phyloP scores from a whole-genome alignment of 768 basidiomycete genomes.

The Leucosporidium yakuticum region DNA sequence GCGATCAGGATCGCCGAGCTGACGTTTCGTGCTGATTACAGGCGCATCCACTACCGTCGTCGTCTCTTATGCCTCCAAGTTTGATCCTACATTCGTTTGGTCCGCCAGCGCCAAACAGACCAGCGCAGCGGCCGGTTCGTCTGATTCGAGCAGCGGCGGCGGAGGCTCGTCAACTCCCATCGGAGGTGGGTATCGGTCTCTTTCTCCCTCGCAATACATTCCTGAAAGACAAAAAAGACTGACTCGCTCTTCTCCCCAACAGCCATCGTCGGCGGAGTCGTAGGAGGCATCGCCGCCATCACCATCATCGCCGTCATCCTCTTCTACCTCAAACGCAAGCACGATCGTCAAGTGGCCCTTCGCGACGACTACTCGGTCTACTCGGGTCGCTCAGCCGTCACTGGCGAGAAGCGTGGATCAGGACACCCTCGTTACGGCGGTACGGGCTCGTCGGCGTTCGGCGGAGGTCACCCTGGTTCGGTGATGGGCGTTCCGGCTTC shows the following conservation, averaged over 20 bases:
- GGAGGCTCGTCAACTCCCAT: too few relatives aligned
- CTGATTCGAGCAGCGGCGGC: too few relatives aligned
- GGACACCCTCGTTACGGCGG: not conserved
- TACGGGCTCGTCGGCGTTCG: not conserved
- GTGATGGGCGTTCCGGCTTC: not conserved
- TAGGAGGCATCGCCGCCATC: conserved; percentile 10
- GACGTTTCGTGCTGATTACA: too few relatives aligned
- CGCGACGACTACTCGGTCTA: conserved; percentile 12
- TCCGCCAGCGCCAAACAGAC: too few relatives aligned
- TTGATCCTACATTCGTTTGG: too few relatives aligned
- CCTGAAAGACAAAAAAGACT: too few relatives aligned
- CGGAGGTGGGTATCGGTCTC: too few relatives aligned
- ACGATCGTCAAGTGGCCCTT: not conserved
- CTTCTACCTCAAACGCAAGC: conserved; percentile 21
- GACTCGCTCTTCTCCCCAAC: not conserved
- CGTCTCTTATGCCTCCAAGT: too few relatives aligned
- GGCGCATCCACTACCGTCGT: too few relatives aligned
- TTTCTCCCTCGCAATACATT: too few relatives aligned
- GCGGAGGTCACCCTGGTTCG: not conserved
- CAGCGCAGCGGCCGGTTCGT: too few relatives aligned
- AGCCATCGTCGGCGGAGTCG: conserved; percentile 23
- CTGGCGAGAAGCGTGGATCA: conserved; percentile 9
- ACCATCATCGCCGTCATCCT: conserved; percentile 5
- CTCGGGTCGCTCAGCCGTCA: not conserved
- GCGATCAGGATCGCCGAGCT: too few relatives aligned